These are phyloP conservation scores for Lagenaria siceraria DNA, from an alignment of 306 rosid genomes.

Conservation along the genomic window DNA sequence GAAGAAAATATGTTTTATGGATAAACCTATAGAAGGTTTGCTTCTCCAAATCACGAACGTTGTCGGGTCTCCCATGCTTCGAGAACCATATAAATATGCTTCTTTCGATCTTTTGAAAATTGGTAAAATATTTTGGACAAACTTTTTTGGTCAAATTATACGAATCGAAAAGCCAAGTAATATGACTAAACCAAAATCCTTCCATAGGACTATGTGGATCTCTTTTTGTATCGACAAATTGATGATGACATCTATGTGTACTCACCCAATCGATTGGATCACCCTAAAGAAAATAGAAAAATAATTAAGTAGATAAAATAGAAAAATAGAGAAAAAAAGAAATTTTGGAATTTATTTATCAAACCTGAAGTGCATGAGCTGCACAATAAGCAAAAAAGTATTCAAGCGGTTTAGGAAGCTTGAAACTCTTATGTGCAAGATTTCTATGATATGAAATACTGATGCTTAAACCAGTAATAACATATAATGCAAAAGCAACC, in stretches of 20 bases:
- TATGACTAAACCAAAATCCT: conserved; percentile 90
- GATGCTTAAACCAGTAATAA: conserved; percentile 58
- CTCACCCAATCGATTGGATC: conserved; percentile 89
- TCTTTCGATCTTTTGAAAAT: neutral
- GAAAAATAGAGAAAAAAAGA: no score
- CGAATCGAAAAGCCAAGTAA: conserved; percentile 72
- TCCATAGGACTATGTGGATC: conserved; percentile 86
- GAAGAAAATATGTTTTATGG: conserved; percentile 43
- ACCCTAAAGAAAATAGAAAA: conserved; percentile 30
- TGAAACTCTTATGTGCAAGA: conserved; percentile 71
- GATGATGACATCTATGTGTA: conserved; percentile 85
- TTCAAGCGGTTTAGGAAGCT: conserved; percentile 75
- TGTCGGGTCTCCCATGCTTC: conserved; percentile 33
- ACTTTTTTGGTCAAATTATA: conserved; percentile 37
- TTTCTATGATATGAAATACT: conserved; percentile 67
- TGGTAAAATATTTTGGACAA: neutral
- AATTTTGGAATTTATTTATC: no score
- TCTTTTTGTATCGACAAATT: conserved; percentile 65
- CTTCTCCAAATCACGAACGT: conserved; percentile 64
- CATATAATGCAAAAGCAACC: conserved; percentile 41
- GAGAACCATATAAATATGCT: neutral
- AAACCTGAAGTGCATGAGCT: conserved; percentile 63
- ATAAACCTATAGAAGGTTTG: conserved; percentile 60
- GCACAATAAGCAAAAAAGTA: conserved; percentile 74
- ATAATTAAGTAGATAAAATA: no score